Evolutionary conservation across 805 yeast genomes (phyloP).

Genomic region (Metahyphopichia silvanorum): DNA sequence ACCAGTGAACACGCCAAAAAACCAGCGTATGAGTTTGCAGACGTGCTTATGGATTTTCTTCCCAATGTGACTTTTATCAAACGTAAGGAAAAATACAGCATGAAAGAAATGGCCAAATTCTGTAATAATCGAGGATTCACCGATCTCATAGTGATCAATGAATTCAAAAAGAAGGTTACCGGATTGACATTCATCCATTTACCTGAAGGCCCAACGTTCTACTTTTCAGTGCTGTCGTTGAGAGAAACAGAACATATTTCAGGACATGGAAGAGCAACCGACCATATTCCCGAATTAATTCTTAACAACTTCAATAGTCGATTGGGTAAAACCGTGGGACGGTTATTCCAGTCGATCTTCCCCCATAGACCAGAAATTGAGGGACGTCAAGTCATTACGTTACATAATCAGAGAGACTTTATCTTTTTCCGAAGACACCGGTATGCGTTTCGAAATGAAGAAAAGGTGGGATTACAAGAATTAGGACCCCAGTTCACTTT

Average conservation of each 20-base stretch:
- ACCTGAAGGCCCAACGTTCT: slow-evolving; percentile 94
- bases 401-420: slow-evolving; percentile 95
- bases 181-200: slow-evolving; percentile 92
- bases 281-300: slow-evolving; percentile 87
- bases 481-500: slow-evolving; percentile 96
- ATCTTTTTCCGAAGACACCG: slow-evolving; percentile 95
- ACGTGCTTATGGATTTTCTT: slow-evolving; percentile 73
- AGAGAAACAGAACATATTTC: slow-evolving; percentile 69
- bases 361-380: slow-evolving; percentile 92
- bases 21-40: slow-evolving; percentile 87
- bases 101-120: slow-evolving; percentile 82
- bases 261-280: slow-evolving; percentile 91
- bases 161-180: slow-evolving; percentile 87
- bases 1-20: slow-evolving; percentile 85
- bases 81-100: slow-evolving; percentile 76
- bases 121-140: slow-evolving; percentile 84
- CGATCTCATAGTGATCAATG: slow-evolving; percentile 85
- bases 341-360: slow-evolving; percentile 85
- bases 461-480: slow-evolving; percentile 91
- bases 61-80: slow-evolving; percentile 87
- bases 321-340: slow-evolving; percentile 89
- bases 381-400: slow-evolving; percentile 93
- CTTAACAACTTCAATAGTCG: slow-evolving; percentile 91
- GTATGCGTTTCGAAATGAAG: slow-evolving; percentile 84
- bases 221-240: slow-evolving; percentile 78